Evolutionary conservation across 2,329 filamentous ascomycete species (phyloP).

Genomic region (Leptographium galeiforme): DNA sequence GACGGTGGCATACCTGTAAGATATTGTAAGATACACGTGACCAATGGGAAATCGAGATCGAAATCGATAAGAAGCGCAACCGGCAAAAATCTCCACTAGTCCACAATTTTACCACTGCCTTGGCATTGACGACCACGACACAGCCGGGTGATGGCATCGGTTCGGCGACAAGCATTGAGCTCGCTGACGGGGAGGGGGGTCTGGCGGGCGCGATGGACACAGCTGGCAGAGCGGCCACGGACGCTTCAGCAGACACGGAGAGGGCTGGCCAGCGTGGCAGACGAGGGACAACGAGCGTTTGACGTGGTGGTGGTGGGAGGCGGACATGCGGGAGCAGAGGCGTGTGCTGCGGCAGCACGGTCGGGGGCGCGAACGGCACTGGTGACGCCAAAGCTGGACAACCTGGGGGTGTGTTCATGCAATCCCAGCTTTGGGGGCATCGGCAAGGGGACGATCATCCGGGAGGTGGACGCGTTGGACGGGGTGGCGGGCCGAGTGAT

Average conservation of each 20-base stretch:
- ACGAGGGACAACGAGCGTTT: constrained; percentile 32
- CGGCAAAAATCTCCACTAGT: not conserved
- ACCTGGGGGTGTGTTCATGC: constrained; percentile 89
- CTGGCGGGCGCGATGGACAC: not conserved
- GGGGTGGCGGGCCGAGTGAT: constrained; percentile 79
- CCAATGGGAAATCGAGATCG: not conserved
- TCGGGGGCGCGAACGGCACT: constrained; percentile 80
- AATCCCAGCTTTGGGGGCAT: constrained; percentile 98
- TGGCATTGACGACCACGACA: not conserved
- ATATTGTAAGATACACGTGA: not conserved
- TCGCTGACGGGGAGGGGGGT: not conserved
- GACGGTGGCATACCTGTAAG: too few relatives aligned
- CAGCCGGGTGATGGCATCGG: not conserved
- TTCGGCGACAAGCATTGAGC: not conserved
- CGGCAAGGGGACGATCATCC: constrained; percentile 90
- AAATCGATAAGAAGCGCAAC: not conserved
- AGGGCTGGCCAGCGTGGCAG: constrained; percentile 7
- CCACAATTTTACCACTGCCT: too few relatives aligned
- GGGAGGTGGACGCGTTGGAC: constrained; percentile 90
- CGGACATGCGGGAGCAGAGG: constrained; percentile 90
- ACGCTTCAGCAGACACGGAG: not conserved
- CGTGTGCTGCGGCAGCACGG: constrained; percentile 78
- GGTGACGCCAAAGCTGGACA: constrained; percentile 75
- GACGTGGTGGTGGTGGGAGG: constrained; percentile 95
- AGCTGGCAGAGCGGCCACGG: not conserved